phyloP scores from a whole-genome alignment of 257 asterid species.

The Gentiana straminea region DNA sequence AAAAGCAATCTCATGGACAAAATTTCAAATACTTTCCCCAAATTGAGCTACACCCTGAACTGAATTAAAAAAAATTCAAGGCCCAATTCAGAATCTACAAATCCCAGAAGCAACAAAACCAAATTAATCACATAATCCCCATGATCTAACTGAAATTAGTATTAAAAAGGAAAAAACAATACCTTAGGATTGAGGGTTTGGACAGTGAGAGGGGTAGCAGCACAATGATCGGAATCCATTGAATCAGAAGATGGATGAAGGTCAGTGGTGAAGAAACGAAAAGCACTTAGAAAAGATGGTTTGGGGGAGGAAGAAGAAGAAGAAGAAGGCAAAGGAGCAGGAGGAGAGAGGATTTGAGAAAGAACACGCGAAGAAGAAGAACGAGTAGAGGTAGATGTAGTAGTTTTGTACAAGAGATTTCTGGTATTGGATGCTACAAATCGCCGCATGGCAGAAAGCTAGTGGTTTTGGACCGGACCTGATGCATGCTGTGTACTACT shows the following conservation, averaged over 20 bases:
- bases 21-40: too few relatives aligned
- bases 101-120: neutral
- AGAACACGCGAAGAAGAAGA: neutral
- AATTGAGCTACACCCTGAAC: neutral
- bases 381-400: neutral
- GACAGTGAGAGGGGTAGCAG: slow-evolving; percentile 30
- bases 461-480: too few relatives aligned
- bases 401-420: slow-evolving; percentile 7
- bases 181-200: slow-evolving; percentile 18
- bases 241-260: slow-evolving; percentile 13
- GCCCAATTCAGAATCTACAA: neutral
- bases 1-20: too few relatives aligned
- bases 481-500: too few relatives aligned
- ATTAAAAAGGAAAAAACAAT: neutral
- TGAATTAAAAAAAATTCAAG: neutral
- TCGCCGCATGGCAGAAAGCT: slow-evolving; percentile 42
- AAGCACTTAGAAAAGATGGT: neutral
- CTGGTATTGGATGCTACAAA: slow-evolving; percentile 41
- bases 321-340: neutral
- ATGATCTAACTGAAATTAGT: too few relatives aligned
- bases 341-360: slow-evolving; percentile 13
- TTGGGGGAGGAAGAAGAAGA: neutral
- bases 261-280: slow-evolving; percentile 17
- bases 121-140: neutral
- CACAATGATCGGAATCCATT: slow-evolving; percentile 33